Percentiles rank a stretch among this genome's conserved stretches.
These are phyloP conservation scores for Porodaedalea pini DNA, from an alignment of 1,284 basidiomycete species.

Conservation along the genomic window DNA sequence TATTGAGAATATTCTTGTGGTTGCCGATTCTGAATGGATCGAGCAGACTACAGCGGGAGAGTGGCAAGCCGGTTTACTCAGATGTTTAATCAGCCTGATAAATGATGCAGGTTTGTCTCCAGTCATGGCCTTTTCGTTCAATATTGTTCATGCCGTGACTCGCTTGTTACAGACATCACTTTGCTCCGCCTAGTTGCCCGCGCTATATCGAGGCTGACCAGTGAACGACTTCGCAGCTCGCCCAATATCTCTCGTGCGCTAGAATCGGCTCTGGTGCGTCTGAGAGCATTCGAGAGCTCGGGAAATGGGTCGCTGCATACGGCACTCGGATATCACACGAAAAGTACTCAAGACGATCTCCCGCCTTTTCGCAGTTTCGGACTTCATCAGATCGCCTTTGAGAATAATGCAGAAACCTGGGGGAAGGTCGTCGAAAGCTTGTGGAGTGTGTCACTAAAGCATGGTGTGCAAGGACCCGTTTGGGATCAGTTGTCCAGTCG, in stretches of 20 bases:
- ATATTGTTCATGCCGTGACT: neutral
- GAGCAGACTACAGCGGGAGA: constrained; percentile 49
- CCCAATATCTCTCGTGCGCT: constrained; percentile 1
- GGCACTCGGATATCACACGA: neutral
- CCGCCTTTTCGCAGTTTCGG: constrained; percentile 40
- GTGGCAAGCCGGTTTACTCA: constrained; percentile 51
- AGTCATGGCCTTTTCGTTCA: neutral
- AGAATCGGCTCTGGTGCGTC: constrained; percentile 25
- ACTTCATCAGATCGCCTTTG: constrained; percentile 33
- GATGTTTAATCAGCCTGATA: constrained; percentile 48
- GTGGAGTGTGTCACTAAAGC: constrained; percentile 53
- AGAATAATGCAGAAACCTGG: constrained; percentile 38
- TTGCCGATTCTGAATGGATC: constrained; percentile 45
- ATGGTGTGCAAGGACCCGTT: constrained; percentile 30
- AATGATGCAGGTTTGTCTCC: constrained; percentile 27
- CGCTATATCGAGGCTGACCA: constrained; percentile 26
- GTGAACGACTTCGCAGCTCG: neutral
- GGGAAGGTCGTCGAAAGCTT: constrained; percentile 51
- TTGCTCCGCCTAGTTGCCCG: constrained; percentile 14
- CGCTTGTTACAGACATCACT: constrained; percentile 9
- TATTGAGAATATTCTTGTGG: constrained; percentile 62
- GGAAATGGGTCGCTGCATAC: constrained; percentile 15
- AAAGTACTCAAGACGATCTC: neutral
- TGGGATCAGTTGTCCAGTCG: constrained; percentile 55
- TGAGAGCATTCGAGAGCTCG: constrained; percentile 39